Percentiles rank a stretch among this genome's conserved stretches.
phyloP scores from a whole-genome alignment of 1,284 basidiomycete species.

The Gomphus bonarii region DNA sequence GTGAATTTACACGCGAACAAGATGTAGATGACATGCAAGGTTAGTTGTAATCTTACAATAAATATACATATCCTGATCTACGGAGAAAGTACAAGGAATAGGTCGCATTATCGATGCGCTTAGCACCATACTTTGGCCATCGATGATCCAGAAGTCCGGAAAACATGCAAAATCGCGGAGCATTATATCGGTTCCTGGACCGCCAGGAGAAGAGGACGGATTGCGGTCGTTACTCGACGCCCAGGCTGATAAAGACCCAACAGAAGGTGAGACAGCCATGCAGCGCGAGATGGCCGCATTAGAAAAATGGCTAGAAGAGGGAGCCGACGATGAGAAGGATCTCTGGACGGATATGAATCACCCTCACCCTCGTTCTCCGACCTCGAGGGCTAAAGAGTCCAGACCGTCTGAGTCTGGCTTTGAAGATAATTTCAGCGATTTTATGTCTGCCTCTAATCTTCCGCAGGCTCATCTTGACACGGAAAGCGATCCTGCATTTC shows the following conservation, averaged over 20 bases:
- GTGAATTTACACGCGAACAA: background rate
- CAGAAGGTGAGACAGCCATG: constrained; percentile 14
- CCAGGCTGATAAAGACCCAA: constrained; percentile 10
- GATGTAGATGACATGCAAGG: constrained; percentile 1
- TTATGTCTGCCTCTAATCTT: constrained; percentile 38
- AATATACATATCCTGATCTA: background rate
- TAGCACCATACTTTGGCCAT: constrained; percentile 80
- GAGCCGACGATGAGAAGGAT: constrained; percentile 16
- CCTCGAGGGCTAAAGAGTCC: constrained; percentile 16
- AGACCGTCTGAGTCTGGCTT: constrained; percentile 32
- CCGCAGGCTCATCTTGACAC: constrained; percentile 8
- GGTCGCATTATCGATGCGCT: constrained; percentile 65
- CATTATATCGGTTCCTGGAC: constrained; percentile 25
- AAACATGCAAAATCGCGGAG: constrained; percentile 20
- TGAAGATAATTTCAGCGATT: constrained; percentile 71
- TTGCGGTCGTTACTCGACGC: constrained; percentile 24
- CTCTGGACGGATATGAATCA: constrained; percentile 13
- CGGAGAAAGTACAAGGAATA: constrained; percentile 35
- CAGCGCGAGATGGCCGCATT: constrained; percentile 46
- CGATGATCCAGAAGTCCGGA: constrained; percentile 35
- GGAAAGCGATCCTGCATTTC: constrained; percentile 32
- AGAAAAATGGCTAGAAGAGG: constrained; percentile 51
- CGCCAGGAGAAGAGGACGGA: constrained; percentile 25
- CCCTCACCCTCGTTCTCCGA: constrained; percentile 21
- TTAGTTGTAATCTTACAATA: background rate